Evolutionary conservation across 2,329 filamentous ascomycete genomes (phyloP).

Genomic region (Ophiostoma quercus): DNA sequence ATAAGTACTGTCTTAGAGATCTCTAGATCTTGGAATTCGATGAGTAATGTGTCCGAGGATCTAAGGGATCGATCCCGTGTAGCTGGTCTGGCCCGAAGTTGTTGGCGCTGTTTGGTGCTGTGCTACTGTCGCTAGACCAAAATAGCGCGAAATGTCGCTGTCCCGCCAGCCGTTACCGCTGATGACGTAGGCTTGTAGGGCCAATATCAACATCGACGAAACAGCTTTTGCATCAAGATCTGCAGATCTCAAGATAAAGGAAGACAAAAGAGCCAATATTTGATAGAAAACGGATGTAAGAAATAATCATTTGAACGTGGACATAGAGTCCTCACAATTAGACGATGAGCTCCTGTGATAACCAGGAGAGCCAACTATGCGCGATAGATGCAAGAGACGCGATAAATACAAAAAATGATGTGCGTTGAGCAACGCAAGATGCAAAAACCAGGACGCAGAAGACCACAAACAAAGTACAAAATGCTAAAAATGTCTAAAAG

Average conservation of each 20-base stretch:
- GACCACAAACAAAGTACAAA: background rate
- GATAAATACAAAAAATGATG: background rate
- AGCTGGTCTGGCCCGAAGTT: background rate
- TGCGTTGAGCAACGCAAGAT: background rate
- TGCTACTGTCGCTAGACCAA: background rate
- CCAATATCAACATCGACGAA: background rate
- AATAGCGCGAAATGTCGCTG: background rate
- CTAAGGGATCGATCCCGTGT: background rate
- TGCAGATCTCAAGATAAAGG: background rate
- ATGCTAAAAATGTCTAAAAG: background rate
- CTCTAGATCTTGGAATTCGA: background rate
- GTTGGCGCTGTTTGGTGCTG: background rate
- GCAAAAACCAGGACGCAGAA: background rate
- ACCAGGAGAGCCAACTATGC: background rate
- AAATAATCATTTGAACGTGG: background rate
- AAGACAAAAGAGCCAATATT: background rate
- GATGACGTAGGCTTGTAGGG: conserved; percentile 5
- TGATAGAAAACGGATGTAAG: background rate
- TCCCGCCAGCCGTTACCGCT: background rate
- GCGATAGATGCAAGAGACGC: background rate
- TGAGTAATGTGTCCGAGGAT: background rate
- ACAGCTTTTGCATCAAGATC: background rate
- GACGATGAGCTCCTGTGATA: background rate
- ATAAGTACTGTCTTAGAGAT: background rate
- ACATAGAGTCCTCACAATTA: background rate